Evolutionary conservation across 2,329 filamentous ascomycete genomes (phyloP).

Genomic region (Niveomyces coronatus): DNA sequence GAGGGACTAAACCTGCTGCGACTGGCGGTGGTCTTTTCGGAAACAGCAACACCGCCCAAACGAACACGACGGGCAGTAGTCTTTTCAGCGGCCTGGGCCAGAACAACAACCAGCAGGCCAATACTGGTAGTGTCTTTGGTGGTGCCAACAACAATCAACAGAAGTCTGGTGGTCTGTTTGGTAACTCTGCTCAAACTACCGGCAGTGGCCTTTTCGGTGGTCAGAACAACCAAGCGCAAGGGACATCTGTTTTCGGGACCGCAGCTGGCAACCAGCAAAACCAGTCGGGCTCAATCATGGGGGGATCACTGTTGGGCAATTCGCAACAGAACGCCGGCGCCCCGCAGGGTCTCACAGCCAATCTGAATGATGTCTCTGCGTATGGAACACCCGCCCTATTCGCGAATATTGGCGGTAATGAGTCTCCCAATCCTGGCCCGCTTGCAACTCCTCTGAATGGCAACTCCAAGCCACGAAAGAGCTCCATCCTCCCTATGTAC

Average conservation of each 20-base stretch:
- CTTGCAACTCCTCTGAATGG: conserved; percentile 81
- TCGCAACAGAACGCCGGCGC: conserved; percentile 38
- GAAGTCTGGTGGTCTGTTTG: conserved; percentile 42
- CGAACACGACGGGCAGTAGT: conserved; percentile 26
- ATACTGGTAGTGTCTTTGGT: conserved; percentile 42
- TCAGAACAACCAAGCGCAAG: conserved; percentile 34
- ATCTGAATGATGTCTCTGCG: conserved; percentile 72
- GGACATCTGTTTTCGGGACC: conserved; percentile 36
- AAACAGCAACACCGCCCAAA: conserved; percentile 22
- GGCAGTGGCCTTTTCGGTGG: conserved; percentile 45
- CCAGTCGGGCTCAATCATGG: conserved; percentile 29
- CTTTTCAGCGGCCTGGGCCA: conserved; percentile 32
- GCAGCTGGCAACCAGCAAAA: conserved; percentile 38
- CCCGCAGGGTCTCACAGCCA: conserved; percentile 63
- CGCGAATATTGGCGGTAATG: conserved; percentile 55
- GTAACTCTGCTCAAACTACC: conserved; percentile 32
- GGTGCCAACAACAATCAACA: conserved; percentile 25
- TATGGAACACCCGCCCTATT: conserved; percentile 88
- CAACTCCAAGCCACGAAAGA: conserved; percentile 64
- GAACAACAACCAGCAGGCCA: conserved; percentile 23
- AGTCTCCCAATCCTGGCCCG: conserved; percentile 66
- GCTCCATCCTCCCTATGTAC: conserved; percentile 73
- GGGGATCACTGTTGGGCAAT: conserved; percentile 50
- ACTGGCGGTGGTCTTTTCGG: conserved; percentile 32
- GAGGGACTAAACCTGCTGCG: conserved; percentile 22